Evolutionary conservation across 1,139 yeast genomes (phyloP).

Genomic region (Blastobotrys apis): DNA sequence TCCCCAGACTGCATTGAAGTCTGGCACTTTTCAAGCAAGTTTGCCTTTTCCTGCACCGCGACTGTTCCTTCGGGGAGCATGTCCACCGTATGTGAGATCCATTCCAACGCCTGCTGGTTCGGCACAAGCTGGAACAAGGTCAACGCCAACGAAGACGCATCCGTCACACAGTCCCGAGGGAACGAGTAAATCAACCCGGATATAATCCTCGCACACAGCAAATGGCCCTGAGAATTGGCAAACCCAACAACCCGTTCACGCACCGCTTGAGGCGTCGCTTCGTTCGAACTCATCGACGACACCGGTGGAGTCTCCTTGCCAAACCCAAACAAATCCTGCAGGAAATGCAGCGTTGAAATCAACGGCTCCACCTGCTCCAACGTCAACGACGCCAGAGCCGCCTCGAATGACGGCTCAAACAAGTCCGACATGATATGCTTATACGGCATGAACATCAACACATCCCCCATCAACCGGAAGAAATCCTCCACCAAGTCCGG

Average conservation of each 20-base stretch:
- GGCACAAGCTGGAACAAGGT: slow-evolving; percentile 58
- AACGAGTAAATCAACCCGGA: slow-evolving; percentile 68
- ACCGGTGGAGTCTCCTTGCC: slow-evolving; percentile 79
- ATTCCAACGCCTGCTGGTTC: slow-evolving; percentile 42
- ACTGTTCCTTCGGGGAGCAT: slow-evolving; percentile 57
- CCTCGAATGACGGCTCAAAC: slow-evolving; percentile 54
- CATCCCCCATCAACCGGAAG: slow-evolving; percentile 76
- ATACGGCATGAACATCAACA: slow-evolving; percentile 73
- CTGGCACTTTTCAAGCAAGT: slow-evolving; percentile 52
- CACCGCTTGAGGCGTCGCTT: slow-evolving; percentile 51
- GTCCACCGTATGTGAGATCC: slow-evolving; percentile 58
- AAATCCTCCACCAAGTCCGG: slow-evolving; percentile 87
- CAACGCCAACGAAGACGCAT: slow-evolving; percentile 70
- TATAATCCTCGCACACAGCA: slow-evolving; percentile 51
- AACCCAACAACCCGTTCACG: slow-evolving; percentile 45
- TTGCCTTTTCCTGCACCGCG: slow-evolving; percentile 59
- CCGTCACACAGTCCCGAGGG: slow-evolving; percentile 65
- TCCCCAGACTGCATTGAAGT: slow-evolving; percentile 66
- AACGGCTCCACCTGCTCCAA: slow-evolving; percentile 71
- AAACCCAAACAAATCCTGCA: slow-evolving; percentile 79
- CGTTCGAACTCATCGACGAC: slow-evolving; percentile 41
- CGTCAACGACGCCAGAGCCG: slow-evolving; percentile 53
- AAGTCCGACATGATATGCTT: slow-evolving; percentile 56
- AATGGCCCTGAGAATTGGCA: slow-evolving; percentile 51
- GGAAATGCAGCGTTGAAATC: slow-evolving; percentile 63